phyloP scores from a whole-genome alignment of 2,329 filamentous ascomycete species.

The Magnaporthiopsis poae region DNA sequence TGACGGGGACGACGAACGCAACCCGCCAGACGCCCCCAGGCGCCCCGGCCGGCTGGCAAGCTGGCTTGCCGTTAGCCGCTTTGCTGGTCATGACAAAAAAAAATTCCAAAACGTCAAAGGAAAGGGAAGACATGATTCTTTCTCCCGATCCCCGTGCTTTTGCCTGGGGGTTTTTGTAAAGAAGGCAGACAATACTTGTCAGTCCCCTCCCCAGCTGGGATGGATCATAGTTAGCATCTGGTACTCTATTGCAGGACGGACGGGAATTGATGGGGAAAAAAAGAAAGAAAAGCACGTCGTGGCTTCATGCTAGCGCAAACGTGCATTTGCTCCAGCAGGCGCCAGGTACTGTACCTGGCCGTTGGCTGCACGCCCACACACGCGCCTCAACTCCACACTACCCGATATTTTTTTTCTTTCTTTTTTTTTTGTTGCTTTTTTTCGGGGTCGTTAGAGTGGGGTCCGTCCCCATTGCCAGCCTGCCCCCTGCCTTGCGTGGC shows the following conservation, averaged over 20 bases:
- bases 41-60: no score
- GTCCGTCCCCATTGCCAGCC: background rate
- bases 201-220: no score
- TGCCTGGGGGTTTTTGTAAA: background rate
- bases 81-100: background rate
- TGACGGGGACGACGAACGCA: background rate
- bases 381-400: background rate
- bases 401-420: background rate
- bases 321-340: background rate
- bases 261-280: background rate
- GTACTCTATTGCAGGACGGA: background rate
- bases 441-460: background rate
- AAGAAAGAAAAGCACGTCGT: background rate
- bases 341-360: background rate
- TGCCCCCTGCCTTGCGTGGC: background rate
- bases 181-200: background rate
- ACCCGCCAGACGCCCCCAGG: no score
- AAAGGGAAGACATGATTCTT: background rate
- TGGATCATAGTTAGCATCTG: no score
- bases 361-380: background rate
- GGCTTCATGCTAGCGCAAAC: background rate
- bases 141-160: background rate
- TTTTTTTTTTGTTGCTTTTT: background rate
- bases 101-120: background rate
- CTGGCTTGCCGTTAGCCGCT: background rate